Percentiles rank a stretch among this genome's conserved stretches.
Evolutionary conservation across 441 rosid genomes (phyloP).

Genomic region (Aleurites moluccanus): DNA sequence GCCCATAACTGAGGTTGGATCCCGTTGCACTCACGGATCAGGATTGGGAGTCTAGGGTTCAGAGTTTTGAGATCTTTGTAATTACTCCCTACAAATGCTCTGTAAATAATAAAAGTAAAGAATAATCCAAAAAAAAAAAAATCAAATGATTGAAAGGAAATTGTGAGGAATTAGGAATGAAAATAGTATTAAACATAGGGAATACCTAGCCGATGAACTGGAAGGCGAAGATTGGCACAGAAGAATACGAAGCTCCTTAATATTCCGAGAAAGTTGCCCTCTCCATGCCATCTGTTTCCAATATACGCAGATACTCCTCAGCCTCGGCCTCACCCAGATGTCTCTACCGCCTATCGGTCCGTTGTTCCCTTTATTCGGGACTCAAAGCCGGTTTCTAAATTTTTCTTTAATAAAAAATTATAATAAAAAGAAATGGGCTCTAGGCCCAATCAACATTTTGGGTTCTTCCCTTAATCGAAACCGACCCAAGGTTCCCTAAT

Average conservation of each 20-base stretch:
- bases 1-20: constrained; percentile 93
- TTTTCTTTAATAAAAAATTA: no score
- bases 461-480: background rate
- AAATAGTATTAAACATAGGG: background rate
- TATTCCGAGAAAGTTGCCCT: constrained; percentile 55
- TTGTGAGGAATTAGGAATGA: background rate
- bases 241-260: constrained; percentile 83
- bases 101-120: constrained; percentile 20
- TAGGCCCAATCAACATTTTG: background rate
- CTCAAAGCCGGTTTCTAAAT: background rate
- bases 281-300: constrained; percentile 68
- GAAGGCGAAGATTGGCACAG: constrained; percentile 79
- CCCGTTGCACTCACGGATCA: constrained; percentile 81
- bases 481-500: background rate
- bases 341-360: background rate
- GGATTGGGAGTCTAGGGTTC: constrained; percentile 82
- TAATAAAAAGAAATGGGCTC: background rate
- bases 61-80: constrained; percentile 79
- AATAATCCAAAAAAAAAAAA: background rate
- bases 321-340: background rate
- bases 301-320: background rate
- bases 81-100: constrained; percentile 79
- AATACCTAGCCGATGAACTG: constrained; percentile 71
- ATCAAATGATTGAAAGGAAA: background rate
- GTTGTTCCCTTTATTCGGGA: background rate